Evolutionary conservation across 345 rosid species (phyloP).

Genomic region (Fremontodendron californicum): DNA sequence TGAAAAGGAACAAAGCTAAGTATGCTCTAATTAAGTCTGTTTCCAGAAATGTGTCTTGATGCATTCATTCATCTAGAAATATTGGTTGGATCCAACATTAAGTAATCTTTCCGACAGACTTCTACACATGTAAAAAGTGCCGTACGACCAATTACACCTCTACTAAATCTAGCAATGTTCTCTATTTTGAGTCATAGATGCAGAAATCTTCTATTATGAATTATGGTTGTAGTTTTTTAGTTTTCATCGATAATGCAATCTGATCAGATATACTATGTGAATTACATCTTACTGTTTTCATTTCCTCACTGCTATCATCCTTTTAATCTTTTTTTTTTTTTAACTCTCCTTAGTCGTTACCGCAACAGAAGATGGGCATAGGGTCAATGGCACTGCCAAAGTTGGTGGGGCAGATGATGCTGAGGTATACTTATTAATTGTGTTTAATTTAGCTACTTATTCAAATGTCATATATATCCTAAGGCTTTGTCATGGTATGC

Average conservation of each 20-base stretch:
- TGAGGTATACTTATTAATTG: slow-evolving; percentile 14
- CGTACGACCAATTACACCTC: not conserved
- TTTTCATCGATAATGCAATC: not conserved
- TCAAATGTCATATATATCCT: not conserved
- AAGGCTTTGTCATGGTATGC: not conserved
- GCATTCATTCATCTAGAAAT: not conserved
- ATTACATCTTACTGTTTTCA: not conserved
- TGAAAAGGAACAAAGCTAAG: not conserved
- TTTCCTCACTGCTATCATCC: not conserved
- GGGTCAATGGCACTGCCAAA: slow-evolving; percentile 25
- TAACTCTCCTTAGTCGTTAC: too few relatives aligned
- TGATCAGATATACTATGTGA: not conserved
- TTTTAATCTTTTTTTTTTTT: not conserved
- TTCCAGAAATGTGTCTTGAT: not conserved
- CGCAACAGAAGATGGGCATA: slow-evolving; percentile 30
- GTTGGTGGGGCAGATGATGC: slow-evolving; percentile 25
- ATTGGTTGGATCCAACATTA: not conserved
- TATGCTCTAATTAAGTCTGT: not conserved
- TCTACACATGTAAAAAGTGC: not conserved
- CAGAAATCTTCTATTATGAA: not conserved
- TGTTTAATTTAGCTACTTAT: not conserved
- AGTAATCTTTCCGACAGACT: not conserved
- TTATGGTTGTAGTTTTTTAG: not conserved
- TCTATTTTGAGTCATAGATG: not conserved
- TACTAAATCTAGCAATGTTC: not conserved